Evolutionary conservation across 805 yeast species (phyloP), one percentile per base, ranked within the genome.

Genomic region (Candida nanaspora): DNA sequence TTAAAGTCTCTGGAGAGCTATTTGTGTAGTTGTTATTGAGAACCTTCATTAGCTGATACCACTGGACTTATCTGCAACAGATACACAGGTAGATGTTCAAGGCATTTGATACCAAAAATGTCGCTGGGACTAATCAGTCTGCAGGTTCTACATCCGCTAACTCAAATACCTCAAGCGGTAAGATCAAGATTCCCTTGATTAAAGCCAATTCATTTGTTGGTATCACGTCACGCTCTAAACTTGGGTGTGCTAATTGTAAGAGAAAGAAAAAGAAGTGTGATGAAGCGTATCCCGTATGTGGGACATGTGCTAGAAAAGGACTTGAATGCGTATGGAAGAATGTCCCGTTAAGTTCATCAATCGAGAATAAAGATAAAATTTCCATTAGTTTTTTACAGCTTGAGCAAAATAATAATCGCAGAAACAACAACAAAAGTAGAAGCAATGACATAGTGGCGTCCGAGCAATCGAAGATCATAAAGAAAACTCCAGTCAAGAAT

Each of bases 221-320:
- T 1, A 19, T 52, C 2, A 48, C 58, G 9, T 47, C 63, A 19
- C 44, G 70, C 10, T 67, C 72, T 0, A 59, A 61, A 34, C 42
- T 46, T 18, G 74, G 74, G 0, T 70, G 74, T 41, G 35, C 53
- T 6, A 56, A 55, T 39, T 72, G 78, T 47, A 58, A 70, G 38
- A 57, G 54, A 44, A 58, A 68, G 47, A 72, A 70, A 59, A 72
- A 71, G 51, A 72, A 71, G 41, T 72, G 78, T 53, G 76, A 72
- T 51, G 72, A 72, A 48, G 50, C 47, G 8, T 64, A 61, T 41
- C 78, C 78, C 1, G 55, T 61, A 3, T 72, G 78, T 49, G 66
- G 71, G 1, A 50, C 62, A n/a, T 72, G 78, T 40, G 32, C 43
- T 28, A 59, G 56, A 41, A 54, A 57, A 37, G 48, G 51, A 11